Conservation (phyloP, 192 early-diverging fungal species). For the Lobosporangium transversale region DNA sequence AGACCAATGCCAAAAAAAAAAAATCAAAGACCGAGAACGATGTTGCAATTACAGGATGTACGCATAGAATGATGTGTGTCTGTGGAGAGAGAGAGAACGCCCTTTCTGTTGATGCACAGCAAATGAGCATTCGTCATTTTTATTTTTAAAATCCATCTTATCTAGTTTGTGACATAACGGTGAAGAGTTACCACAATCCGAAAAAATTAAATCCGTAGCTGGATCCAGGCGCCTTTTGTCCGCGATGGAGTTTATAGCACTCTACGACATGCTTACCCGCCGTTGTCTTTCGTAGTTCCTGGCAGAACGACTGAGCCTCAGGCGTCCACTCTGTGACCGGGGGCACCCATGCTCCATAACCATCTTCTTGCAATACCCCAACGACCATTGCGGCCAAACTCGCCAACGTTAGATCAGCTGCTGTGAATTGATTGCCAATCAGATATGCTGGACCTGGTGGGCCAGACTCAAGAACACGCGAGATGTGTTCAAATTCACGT, state of each 20-base stretch:
- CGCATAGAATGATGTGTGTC: too few relatives aligned
- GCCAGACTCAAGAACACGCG: conserved; percentile 30
- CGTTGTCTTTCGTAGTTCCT: conserved; percentile 33
- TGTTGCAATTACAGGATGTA: too few relatives aligned
- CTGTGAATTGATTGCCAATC: conserved; percentile 42
- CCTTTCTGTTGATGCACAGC: too few relatives aligned
- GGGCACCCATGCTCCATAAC: conserved; percentile 37
- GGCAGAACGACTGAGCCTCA: conserved; percentile 17
- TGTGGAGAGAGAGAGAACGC: too few relatives aligned
- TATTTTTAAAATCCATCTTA: too few relatives aligned
- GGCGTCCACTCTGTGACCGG: neutral
- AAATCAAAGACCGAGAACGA: too few relatives aligned
- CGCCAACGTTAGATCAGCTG: conserved; percentile 39
- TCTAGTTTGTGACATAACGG: too few relatives aligned
- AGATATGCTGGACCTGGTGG: conserved; percentile 26
- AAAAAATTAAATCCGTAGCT: conserved; percentile 34
- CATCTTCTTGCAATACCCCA: conserved; percentile 28
- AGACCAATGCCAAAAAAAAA: too few relatives aligned
- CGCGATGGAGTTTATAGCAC: conserved; percentile 41
- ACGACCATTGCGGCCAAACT: conserved; percentile 13
- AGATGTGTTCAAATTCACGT: conserved; percentile 46
- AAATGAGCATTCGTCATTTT: too few relatives aligned
- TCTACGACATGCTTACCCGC: conserved; percentile 43
- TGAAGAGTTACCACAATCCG: conserved; percentile 43
- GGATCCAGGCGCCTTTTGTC: conserved; percentile 29